Evolutionary conservation across 2,329 filamentous ascomycete genomes (phyloP), one percentile per base, ranked within the genome.

Genomic region (Cladophialophora exuberans): DNA sequence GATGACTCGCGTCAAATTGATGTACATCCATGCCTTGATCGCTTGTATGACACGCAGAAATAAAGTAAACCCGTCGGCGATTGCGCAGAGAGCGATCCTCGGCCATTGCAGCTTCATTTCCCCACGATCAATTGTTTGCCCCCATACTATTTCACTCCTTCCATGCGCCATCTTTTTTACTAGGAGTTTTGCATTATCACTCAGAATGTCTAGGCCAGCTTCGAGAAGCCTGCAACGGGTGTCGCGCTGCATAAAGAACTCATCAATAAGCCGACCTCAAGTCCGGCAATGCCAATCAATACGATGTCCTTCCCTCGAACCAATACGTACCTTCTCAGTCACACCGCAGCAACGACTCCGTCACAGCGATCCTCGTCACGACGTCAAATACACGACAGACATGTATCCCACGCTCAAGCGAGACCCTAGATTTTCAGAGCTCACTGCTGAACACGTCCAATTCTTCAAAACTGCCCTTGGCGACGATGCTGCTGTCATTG

Each of bases 381-480:
- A 61, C 42, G 61, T 87, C 68, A 89, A 88, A 71, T 89, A 88
- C 75, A 99, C 94, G 13, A 84, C 89, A 50, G 89, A 96, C 64
- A 88, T 86, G 69, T 85, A 82, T 55, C 93, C 94, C 6, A 80
- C 88, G 56, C 78, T 99, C 66, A 84, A 92, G 76, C 84, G 94
- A 63, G 85, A 97, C 67, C 71, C 83, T 11, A 86, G 84, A 23
- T 99, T 94, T 72, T 66, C 67, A 10, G 66, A 78, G 68, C 75
- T 99, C 64, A 90, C 85, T 2, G 72, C 79, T 39, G 87, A 93
- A 33, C 88, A 99, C 79, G 89, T 97, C 50, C 79, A 84, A 44
- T 86, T 83, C 74, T 97, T 99, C 80, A 85, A 87, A 70, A 77
- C 84, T 17, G 75, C 97, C n/a, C 81, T 99, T 28, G 89, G 90